phyloP scores from a whole-genome alignment of 768 basidiomycete genomes.

The Candolleomyces eurysporus region DNA sequence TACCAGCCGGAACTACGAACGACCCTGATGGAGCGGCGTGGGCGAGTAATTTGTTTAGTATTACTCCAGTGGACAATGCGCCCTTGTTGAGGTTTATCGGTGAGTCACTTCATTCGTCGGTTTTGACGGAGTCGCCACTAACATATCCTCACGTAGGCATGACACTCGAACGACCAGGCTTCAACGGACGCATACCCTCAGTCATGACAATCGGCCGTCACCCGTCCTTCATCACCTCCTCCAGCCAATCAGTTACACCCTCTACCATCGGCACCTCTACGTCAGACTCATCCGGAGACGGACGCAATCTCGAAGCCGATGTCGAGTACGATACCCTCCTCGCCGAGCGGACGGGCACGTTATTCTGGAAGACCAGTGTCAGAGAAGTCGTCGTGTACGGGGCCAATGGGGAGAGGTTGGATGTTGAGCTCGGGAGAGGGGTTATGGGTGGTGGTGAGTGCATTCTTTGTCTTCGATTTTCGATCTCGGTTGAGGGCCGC shows the following conservation, averaged over 20 bases:
- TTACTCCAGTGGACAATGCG: conserved; percentile 50
- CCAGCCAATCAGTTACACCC: not conserved
- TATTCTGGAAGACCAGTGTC: conserved; percentile 65
- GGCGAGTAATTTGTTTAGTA: conserved; percentile 69
- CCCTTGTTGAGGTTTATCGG: conserved; percentile 56
- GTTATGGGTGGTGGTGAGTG: conserved; percentile 29
- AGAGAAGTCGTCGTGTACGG: conserved; percentile 61
- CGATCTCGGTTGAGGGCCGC: no score
- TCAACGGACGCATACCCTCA: conserved; percentile 45
- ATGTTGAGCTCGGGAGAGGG: conserved; percentile 40
- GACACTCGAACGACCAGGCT: conserved; percentile 67
- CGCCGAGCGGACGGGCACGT: conserved; percentile 33
- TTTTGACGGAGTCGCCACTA: not conserved
- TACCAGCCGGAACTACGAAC: conserved; percentile 50
- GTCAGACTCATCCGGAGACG: conserved; percentile 27
- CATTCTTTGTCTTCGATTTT: no score
- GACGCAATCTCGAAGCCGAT: conserved; percentile 46
- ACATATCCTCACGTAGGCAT: conserved; percentile 36
- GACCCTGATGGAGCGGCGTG: conserved; percentile 63
- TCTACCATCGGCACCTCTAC: conserved; percentile 32
- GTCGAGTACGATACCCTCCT: conserved; percentile 52
- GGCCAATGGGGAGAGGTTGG: conserved; percentile 32
- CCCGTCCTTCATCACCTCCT: conserved; percentile 29
- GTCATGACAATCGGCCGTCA: conserved; percentile 70
- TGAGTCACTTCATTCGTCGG: not conserved